Evolutionary conservation across 306 rosid genomes (phyloP), one percentile per base, ranked within the genome.

Genomic region (Echinosophora koreensis): DNA sequence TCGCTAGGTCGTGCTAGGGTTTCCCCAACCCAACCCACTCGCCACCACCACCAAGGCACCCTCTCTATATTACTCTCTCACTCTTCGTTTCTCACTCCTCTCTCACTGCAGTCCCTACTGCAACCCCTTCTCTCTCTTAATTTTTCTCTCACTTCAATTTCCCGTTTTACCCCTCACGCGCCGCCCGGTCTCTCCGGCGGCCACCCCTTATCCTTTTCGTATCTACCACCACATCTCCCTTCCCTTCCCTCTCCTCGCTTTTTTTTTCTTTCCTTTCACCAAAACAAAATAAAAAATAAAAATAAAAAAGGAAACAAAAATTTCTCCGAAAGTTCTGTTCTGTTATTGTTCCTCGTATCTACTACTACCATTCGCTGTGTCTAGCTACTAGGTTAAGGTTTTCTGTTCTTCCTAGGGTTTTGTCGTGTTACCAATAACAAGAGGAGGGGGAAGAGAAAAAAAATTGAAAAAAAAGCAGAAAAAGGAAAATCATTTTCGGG

Each of bases 221-320:
- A 71, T 82, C 84, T 78, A 86, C 91, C 84, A 63, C 83, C 82
- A 30, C 49, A 69, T 87, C 76, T 78, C 71, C 38, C 30, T 64
- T 50, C 44, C 91, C 96, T 94, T 92, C 97, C 98, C 97, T 94
- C 98, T 92, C 97, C 97, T 94, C 98, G 77, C 37, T 74, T 84
- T 77, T 76, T 44, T 22, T 85, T 76, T 44, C 50, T 13, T n/a
- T n/a, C n/a, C n/a, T n/a, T n/a, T n/a, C n/a, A 44, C 13, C 50
- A 44, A 44, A 44, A 44, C 2, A 42, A 42, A 35, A 35, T 35
- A 3, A 42, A 42, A 42, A 42, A 8, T 8, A 8, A 8, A 2
- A 8, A 42, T 2, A 9, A 57, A 54, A 64, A 27, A 42, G 52
- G 65, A 77, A 18, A 8, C 32, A 17, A 60, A 50, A 70, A 65